Percentiles rank a stretch among this genome's conserved stretches.
phyloP scores from a whole-genome alignment of 148 eudicot species.

The Diospyros lotus region DNA sequence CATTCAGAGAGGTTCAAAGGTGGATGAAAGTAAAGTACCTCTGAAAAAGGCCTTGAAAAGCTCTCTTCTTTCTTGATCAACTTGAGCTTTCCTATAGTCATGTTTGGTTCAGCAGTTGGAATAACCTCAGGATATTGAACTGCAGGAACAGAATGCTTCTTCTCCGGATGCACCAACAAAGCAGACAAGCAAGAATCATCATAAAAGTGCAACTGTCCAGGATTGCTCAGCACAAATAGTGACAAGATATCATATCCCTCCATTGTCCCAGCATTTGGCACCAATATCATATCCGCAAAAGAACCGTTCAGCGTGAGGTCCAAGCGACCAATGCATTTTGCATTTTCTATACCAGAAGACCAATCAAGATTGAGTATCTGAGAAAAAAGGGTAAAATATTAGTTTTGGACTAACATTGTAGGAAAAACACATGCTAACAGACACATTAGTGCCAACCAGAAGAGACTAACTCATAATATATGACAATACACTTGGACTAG shows the following conservation, averaged over 20 bases:
- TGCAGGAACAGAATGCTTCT: slow-evolving; percentile 40
- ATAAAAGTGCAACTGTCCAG: slow-evolving; percentile 82
- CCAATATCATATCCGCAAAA: slow-evolving; percentile 74
- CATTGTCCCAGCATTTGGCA: slow-evolving; percentile 38
- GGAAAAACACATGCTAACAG: slow-evolving; percentile 8
- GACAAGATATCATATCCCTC: slow-evolving; percentile 43
- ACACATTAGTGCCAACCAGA: background rate
- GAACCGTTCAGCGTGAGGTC: slow-evolving; percentile 89
- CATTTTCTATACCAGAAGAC: slow-evolving; percentile 62
- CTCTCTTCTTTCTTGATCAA: slow-evolving; percentile 29
- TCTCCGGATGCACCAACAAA: slow-evolving; percentile 51
- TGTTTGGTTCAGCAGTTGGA: slow-evolving; percentile 71
- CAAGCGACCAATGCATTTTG: slow-evolving; percentile 60
- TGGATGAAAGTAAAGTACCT: slow-evolving; percentile 42
- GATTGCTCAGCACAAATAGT: slow-evolving; percentile 71
- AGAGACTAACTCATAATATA: background rate
- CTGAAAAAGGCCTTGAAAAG: slow-evolving; percentile 27
- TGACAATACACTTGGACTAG: background rate
- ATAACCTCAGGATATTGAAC: slow-evolving; percentile 52
- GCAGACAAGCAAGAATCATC: slow-evolving; percentile 53
- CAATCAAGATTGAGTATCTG: slow-evolving; percentile 93
- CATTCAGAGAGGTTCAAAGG: slow-evolving; percentile 3
- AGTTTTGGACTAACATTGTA: slow-evolving; percentile 6
- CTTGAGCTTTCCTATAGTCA: slow-evolving; percentile 64
- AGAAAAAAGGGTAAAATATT: slow-evolving; percentile 18